Evolutionary conservation across 768 basidiomycete genomes (phyloP), one percentile per base, ranked within the genome.

Genomic region (Termitomyces sp.): DNA sequence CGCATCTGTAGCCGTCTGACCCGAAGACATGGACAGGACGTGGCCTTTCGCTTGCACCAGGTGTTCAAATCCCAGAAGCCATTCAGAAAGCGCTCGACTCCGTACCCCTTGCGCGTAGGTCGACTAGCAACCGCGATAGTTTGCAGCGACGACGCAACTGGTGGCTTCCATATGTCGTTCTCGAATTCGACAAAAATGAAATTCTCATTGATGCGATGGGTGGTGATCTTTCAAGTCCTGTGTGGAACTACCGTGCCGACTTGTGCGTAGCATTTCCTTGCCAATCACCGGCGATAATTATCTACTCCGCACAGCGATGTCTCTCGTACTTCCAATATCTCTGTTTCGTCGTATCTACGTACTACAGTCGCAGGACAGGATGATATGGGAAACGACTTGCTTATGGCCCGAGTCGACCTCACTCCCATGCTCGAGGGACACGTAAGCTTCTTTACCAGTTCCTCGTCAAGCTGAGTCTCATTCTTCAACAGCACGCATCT

Each of bases 101-200:
- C 18, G 75, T 80, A 6, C 82, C 83, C 4, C 74, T 82, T 8
- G 69, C 78, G 13, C 77, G 85, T 51, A 78, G 77, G 49, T 82
- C 84, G 7, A 81, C 83, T 5, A 87, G 85, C 72, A 89, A 92
- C 71, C 83, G 95, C 48, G 96, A 98, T 67, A 95, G 91, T 68
- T 77, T 95, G 71, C 95, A 96, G 71, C 82, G 97, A 64, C 93
- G 88, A 72, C 93, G 95, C 60, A 89, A 87, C 74, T 94, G 93
- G 93, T 95, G 91, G 91, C 82, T 99, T 38, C 97, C 97, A 32
- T 98, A 91, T 66, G 91, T 98, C 70, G 97, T 98, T 44, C 87
- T 99, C 65, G 95, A 98, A 75, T 96, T 95, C 77, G 91, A 94
- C 77, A 94, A 93, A 81, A 98, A 98, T 74, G 95, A 98, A 72